Percentiles rank a stretch among this genome's conserved stretches.
Evolutionary conservation across 805 yeast species (phyloP).

Genomic region (Starmerella floricola): DNA sequence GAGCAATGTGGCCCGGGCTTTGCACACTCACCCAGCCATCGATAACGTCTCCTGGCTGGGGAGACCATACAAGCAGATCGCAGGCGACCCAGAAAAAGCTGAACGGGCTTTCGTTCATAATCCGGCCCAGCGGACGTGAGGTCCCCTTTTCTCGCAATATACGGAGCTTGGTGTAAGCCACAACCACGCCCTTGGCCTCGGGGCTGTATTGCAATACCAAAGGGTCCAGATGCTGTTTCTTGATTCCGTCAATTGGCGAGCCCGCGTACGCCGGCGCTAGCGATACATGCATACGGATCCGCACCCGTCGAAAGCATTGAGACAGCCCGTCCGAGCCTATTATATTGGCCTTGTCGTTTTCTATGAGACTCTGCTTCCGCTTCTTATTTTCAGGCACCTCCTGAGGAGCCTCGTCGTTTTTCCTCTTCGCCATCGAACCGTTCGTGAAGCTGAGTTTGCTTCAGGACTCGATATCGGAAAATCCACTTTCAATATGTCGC

Average conservation of each 20-base stretch:
- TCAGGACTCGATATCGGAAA: no score
- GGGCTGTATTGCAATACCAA: constrained; percentile 71
- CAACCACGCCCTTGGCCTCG: constrained; percentile 66
- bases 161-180: constrained; percentile 60
- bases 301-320: constrained; percentile 54
- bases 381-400: constrained; percentile 9
- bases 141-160: constrained; percentile 37
- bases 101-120: constrained; percentile 74
- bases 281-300: constrained; percentile 61
- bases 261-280: constrained; percentile 70
- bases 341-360: constrained; percentile 21
- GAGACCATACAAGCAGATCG: constrained; percentile 79
- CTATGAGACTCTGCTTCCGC: constrained; percentile 16
- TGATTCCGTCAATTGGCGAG: constrained; percentile 65
- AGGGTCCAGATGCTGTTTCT: constrained; percentile 80
- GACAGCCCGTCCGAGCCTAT: constrained; percentile 29
- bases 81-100: constrained; percentile 77
- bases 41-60: constrained; percentile 70
- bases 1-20: constrained; percentile 87
- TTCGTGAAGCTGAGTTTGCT: no score
- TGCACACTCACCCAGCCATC: constrained; percentile 88
- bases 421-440: constrained; percentile 18
- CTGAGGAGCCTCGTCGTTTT: constrained; percentile 10
- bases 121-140: constrained; percentile 43
- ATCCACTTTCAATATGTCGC: no score